phyloP scores from a whole-genome alignment of 2,329 filamentous ascomycete species.

The Aspergillus brasiliensis region DNA sequence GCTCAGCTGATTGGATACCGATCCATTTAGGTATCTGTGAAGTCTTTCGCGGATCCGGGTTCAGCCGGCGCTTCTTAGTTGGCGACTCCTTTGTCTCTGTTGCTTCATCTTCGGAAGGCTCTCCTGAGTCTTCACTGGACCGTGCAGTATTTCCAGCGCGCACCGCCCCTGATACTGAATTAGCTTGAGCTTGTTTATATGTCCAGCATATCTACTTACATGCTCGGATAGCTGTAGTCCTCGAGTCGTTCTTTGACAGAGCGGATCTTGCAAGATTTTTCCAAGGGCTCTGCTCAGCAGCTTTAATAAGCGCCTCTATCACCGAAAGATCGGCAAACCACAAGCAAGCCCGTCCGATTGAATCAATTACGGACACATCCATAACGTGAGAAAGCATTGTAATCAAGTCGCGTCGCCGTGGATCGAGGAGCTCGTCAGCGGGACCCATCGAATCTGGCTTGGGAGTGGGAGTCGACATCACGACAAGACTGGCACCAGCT shows the following conservation, averaged over 20 bases:
- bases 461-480: neutral
- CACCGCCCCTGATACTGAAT: neutral
- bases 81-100: neutral
- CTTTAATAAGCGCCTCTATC: neutral
- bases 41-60: neutral
- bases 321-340: neutral
- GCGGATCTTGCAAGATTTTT: neutral
- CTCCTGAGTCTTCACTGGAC: neutral
- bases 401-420: neutral
- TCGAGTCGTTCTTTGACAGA: neutral
- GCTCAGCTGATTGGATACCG: neutral
- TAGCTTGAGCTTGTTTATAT: neutral
- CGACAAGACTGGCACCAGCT: neutral
- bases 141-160: neutral
- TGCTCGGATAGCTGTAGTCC: neutral
- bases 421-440: slow-evolving; percentile 2
- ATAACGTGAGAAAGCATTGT: neutral
- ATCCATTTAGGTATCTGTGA: neutral
- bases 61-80: neutral
- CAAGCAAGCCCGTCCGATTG: neutral
- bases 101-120: neutral
- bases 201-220: neutral
- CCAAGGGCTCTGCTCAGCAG: neutral
- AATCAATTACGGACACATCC: neutral
- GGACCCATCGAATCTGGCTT: no score